A percentile compares a stretch with the other conserved stretches of the same genome.
phyloP scores from a whole-genome alignment of 1,284 basidiomycete genomes.

The Ustilago nuda region DNA sequence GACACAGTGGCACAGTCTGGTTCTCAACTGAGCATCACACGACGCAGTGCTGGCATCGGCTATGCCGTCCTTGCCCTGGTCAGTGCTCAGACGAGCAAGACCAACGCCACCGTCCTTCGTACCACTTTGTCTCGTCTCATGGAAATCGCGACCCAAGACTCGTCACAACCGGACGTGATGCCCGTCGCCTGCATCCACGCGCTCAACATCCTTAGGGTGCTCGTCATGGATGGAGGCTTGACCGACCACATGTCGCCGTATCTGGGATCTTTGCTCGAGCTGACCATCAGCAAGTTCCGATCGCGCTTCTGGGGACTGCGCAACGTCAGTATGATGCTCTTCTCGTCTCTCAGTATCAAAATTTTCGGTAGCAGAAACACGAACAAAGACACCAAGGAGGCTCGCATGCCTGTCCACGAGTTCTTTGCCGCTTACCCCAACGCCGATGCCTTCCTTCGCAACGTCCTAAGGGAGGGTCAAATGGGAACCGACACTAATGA shows the following conservation, averaged over 20 bases:
- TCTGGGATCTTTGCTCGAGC: constrained; percentile 62
- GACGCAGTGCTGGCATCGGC: constrained; percentile 69
- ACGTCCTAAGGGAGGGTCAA: constrained; percentile 23
- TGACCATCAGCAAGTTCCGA: constrained; percentile 67
- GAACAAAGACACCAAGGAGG: constrained; percentile 51
- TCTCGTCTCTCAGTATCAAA: constrained; percentile 64
- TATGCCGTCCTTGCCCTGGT: constrained; percentile 69
- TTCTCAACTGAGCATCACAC: constrained; percentile 67
- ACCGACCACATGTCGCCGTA: constrained; percentile 48
- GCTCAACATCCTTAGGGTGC: constrained; percentile 68
- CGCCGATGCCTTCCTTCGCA: constrained; percentile 40
- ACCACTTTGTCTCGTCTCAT: constrained; percentile 45
- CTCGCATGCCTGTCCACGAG: constrained; percentile 47
- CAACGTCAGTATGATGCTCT: constrained; percentile 70
- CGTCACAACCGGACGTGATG: constrained; percentile 30
- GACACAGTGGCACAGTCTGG: constrained; percentile 46
- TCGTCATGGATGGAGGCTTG: constrained; percentile 61
- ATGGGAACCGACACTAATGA: neutral
- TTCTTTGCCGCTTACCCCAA: constrained; percentile 52
- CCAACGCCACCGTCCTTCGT: constrained; percentile 30
- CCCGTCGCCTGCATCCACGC: constrained; percentile 62
- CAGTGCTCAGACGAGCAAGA: constrained; percentile 51
- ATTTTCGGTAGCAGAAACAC: constrained; percentile 56
- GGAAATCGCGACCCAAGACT: constrained; percentile 26
- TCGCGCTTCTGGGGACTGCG: constrained; percentile 69